These are phyloP conservation scores for Dictyostelium capitatum DNA, from an alignment of 78 protist species.

Conservation along the genomic window DNA sequence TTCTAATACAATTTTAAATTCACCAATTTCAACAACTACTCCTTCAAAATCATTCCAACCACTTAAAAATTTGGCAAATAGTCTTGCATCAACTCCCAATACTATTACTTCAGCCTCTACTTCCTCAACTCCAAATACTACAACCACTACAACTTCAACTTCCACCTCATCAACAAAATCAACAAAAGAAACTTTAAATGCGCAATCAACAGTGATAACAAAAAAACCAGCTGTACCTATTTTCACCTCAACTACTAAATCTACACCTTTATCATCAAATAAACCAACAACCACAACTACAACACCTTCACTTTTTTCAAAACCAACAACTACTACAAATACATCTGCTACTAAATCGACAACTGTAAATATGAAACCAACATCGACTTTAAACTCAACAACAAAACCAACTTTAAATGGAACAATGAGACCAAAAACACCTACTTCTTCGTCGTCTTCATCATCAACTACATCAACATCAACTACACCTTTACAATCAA, in stretches of 20 bases:
- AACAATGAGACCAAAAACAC: background rate
- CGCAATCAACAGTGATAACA: background rate
- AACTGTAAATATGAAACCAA: background rate
- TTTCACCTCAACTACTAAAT: slow-evolving; percentile 19
- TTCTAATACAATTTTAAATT: background rate
- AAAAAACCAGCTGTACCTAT: background rate
- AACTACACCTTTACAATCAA: background rate
- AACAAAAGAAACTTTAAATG: background rate
- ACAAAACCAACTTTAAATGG: background rate
- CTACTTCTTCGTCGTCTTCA: background rate
- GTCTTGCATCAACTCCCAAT: background rate
- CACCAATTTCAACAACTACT: background rate
- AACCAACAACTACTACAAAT: background rate
- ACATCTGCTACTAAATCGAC: background rate
- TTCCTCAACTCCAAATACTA: background rate
- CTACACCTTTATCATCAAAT: background rate
- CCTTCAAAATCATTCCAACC: background rate
- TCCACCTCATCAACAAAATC: background rate
- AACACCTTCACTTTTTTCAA: background rate
- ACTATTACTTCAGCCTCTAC: background rate
- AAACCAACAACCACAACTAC: background rate
- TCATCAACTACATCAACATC: background rate
- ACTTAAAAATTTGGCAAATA: background rate
- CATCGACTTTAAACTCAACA: background rate
- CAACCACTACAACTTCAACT: slow-evolving; percentile 10